Evolutionary conservation across 495 filamentous ascomycete species (phyloP), one percentile per base, ranked within the genome.

Genomic region (Xylaria curta): DNA sequence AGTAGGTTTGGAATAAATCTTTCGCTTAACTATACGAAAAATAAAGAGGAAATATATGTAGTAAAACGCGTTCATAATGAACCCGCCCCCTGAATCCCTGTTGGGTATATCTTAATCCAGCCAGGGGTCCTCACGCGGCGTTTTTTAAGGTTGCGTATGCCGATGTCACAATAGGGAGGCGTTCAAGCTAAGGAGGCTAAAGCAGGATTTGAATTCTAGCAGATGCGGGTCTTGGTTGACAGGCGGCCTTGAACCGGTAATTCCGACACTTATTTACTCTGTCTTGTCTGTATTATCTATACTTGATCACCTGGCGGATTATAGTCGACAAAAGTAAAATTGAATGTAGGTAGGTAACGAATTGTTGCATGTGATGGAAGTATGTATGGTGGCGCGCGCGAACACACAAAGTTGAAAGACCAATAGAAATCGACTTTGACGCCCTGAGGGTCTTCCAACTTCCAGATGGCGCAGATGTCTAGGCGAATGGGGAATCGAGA

Each of bases 351-450:
- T 60, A 60, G 3, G 4, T 12, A n/a, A 24, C 13, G 7, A 38
- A 60, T 7, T 13, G 28, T 10, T 38, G n/a, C 9, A 40, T 40
- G 63, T 53, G 26, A 58, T 51, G 19, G 38, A 21, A 46, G 1
- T 40, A 9, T 4, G 38, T 42, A 42, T 58, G 10, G 38, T 69
- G 38, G 67, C 67, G 67, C 67, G 67, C 67, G 67, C 67, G 67
- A 68, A 58, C 0, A 13, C 24, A 58, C 21, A 1, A 19, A 49
- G 40, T 17, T 3, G 67, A 38, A n/a, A 61, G 26, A 26, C 67
- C 67, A 69, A 69, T 69, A 36, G 17, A 19, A 47, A 58, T 24
- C 28, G 4, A 15, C 15, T 38, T 66, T 66, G 44, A 66, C 63
- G 63, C 44, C 63, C 44, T 46, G 44, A 36, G 15, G 46, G 4